Evolutionary conservation across 768 basidiomycete species (phyloP), one percentile per base, ranked within the genome.

Genomic region (Brasilioporus rufonigricans): DNA sequence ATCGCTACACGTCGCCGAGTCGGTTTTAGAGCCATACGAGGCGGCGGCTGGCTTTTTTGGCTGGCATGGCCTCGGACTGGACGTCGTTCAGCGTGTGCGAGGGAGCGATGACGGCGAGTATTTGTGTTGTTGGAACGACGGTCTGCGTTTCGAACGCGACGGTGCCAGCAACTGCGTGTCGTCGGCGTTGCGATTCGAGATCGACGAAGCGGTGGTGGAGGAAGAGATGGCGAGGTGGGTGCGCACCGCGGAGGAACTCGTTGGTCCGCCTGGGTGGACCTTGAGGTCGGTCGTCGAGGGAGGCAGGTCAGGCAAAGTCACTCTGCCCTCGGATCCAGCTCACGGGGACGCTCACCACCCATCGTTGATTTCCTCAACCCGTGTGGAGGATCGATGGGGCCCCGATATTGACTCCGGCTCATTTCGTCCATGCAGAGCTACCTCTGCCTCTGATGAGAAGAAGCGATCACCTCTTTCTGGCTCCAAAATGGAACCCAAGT

Each of bases 21-120:
- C 52, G 0, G 61, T 58, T 5, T 39, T 68, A 44, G 58, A 46
- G 18, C 56, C 67, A 13, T 68, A 68, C 51, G 67, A 68, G 48
- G 63, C 68, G 0, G 61, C 68, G 1, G 59, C 63, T 5, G 67
- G 65, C 44, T 68, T 68, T 61, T 69, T 52, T 48, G 67, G 67
- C 4, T 69, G 67, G 67, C 58, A 55, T 23, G 67, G 67, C 23
- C 56, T 68, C 31, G 59, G 65, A 18, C 23, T 57, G 13, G 66
- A 51, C 21, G 24, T 48, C 50, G 32, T 49, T 36, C 52, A 26
- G n/a, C 18, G 41, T 18, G 31, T 32, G 36, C 26, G 53, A 21
- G 26, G 27, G 27, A 8, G 27, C 7, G 4, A 9, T 6, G 18
- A 32, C 19, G 44, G 27, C 19, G 50, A 23, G 1, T 16, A 8